These are phyloP conservation scores for Striga hermonthica DNA, from an alignment of 305 asterid genomes.

Conservation along the genomic window DNA sequence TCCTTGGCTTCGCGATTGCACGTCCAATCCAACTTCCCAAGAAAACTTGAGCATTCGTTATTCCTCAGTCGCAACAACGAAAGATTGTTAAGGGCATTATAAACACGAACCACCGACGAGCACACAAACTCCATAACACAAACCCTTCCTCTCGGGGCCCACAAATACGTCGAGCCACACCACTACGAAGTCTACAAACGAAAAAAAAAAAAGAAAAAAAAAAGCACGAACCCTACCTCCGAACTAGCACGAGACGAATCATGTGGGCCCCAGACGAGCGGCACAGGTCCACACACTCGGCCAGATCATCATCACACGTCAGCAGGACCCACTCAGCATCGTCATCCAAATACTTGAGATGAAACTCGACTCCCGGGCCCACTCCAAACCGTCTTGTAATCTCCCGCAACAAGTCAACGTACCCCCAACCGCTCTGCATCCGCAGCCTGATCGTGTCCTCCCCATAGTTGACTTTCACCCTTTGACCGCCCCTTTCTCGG, in stretches of 20 bases:
- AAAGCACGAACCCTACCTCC: constrained; percentile 11
- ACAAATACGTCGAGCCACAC: too few relatives aligned
- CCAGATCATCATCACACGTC: constrained; percentile 88
- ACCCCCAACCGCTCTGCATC: constrained; percentile 53
- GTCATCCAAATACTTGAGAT: constrained; percentile 85
- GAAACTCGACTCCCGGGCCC: constrained; percentile 40
- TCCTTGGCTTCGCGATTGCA: too few relatives aligned
- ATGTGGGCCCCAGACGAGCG: constrained; percentile 46
- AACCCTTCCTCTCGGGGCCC: too few relatives aligned
- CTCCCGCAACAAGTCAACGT: constrained; percentile 55
- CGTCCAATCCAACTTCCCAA: too few relatives aligned
- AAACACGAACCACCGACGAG: too few relatives aligned
- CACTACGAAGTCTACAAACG: too few relatives aligned
- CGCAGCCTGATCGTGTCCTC: constrained; percentile 79
- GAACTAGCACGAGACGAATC: constrained; percentile 54
- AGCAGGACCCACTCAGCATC: constrained; percentile 85
- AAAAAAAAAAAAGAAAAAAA: too few relatives aligned
- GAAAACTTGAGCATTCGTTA: too few relatives aligned
- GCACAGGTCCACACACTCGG: constrained; percentile 68
- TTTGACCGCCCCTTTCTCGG: constrained; percentile 39
- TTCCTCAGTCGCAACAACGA: too few relatives aligned
- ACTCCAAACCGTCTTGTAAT: constrained; percentile 63
- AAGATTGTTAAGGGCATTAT: too few relatives aligned
- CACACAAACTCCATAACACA: too few relatives aligned
- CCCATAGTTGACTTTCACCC: constrained; percentile 68